Evolutionary conservation across 805 yeast genomes (phyloP), one percentile per base, ranked within the genome.

Genomic region (Saturnispora bothae): DNA sequence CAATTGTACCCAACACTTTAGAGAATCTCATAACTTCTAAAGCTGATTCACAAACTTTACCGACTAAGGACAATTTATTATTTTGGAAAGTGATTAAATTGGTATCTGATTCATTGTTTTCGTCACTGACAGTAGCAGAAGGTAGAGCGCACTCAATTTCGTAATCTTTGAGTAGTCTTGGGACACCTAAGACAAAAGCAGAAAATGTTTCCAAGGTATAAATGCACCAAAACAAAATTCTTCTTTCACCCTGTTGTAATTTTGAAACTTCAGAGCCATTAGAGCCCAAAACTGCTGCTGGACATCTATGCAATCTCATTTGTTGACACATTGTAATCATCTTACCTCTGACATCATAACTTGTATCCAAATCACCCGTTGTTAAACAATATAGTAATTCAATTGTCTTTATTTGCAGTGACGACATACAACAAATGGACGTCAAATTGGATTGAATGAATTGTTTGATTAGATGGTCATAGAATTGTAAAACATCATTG

Each of bases 131-230:
- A 3, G 54, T 34, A 3, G 55, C 47, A 4, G 80, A 74, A 1
- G 96, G 95, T 49, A 82, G 59, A 1, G 89, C 88, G 64, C 95
- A 84, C 54, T 84, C 94, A 36, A 85, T 75, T 54, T 83, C 94
- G 49, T 73, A 74, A 52, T 83, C 95, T 50, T 80, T 80, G 20
- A 85, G 59, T 34, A 84, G 59, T 45, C 94, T 64, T 4, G 95
- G 95, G 28, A 83, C 83, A 33, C 96, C 96, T 34, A 85, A 60
- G 42, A 77, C 77, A 43, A 83, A 68, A 3, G 89, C 75, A 19
- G 83, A 65, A 51, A 83, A 83, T 3, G 76, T 68, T 54, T 86
- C 96, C 45, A 86, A 64, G 21, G 77, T 68, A 56, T 83, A 85
- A 31, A 78, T 71, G 45, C 84, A 76, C 96, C 96, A 86, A 49